Evolutionary conservation across 164 flowering plant genomes (phyloP), one percentile per base, ranked within the genome.

Genomic region (Brasenia schreberi): DNA sequence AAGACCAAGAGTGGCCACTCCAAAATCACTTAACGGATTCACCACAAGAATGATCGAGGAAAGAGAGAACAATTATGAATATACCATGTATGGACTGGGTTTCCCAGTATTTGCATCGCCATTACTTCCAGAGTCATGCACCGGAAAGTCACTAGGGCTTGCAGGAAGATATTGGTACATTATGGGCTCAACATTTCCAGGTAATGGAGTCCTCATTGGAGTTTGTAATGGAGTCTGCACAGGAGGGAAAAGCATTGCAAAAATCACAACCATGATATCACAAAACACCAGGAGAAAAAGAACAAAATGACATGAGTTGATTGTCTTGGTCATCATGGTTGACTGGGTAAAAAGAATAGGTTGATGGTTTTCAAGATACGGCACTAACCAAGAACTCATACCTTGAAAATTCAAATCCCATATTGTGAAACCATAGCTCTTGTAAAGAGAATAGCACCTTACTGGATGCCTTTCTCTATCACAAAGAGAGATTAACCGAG

Each of bases 81-180:
- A 68, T 81, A 89, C 97, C 97, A 90, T 86, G 73, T 77, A 89
- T 1, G 87, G 83, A 72, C 87, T 87, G 61, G 97, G 92, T 66
- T 96, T 82, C 69, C 88, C 96, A 77, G 74, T 66, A 72, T 80
- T 89, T 61, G 66, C 66, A 42, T 89, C 96, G 56, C 78, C 60
- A 62, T 53, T 77, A 53, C 82, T 76, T 42, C 77, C 80, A 75
- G 67, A 62, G 18, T 86, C 86, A 65, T 71, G 78, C 23, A 65
- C 67, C 64, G 87, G 67, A 67, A 80, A 85, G 45, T 90, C 97
- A 64, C 72, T 76, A n/a, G 83, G 73, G 62, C 89, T 87, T 43
- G 96, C 83, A 49, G 96, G 87, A 72, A 86, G 82, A 66, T 61
- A 61, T n/a, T 85, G 84, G 72, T 85, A 87, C 61, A 80, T 66